Evolutionary conservation across 2,329 filamentous ascomycete genomes (phyloP).

Genomic region (Neonectria magnoliae): DNA sequence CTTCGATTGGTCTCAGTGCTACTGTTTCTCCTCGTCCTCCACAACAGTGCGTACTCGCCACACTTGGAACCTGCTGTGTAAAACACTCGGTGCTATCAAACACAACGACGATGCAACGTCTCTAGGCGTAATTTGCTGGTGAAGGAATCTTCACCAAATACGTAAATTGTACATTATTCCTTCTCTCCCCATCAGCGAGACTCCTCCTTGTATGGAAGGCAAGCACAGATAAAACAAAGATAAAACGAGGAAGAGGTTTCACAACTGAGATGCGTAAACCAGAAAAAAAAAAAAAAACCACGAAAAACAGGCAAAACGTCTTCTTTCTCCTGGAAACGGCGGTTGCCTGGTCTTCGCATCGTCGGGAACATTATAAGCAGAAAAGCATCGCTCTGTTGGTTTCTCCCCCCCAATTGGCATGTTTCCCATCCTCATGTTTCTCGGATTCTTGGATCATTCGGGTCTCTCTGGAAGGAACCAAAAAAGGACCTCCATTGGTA

Average conservation of each 20-base stretch:
- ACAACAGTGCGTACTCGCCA: neutral
- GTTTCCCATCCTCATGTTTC: constrained; percentile 13
- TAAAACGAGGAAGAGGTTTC: neutral
- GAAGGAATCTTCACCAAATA: neutral
- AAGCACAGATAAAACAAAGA: neutral
- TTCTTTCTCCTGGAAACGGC: neutral
- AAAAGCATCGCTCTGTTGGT: constrained; percentile 10
- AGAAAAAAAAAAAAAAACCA: constrained; percentile 15
- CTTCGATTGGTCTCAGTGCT: neutral
- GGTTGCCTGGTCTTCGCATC: neutral
- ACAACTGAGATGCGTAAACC: neutral
- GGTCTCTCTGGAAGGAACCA: neutral
- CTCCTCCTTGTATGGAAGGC: neutral
- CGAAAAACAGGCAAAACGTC: neutral
- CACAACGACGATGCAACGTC: neutral
- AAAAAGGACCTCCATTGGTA: neutral
- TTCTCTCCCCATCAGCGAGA: neutral
- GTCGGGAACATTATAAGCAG: neutral
- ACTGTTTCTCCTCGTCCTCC: neutral
- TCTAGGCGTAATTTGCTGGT: neutral
- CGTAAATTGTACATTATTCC: constrained; percentile 9
- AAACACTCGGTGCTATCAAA: neutral
- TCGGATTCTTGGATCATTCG: constrained; percentile 5
- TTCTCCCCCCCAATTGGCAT: neutral
- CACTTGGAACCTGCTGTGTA: neutral